Conservation (phyloP, 1,284 basidiomycete species). For the Coniferiporia sulphurascens region DNA sequence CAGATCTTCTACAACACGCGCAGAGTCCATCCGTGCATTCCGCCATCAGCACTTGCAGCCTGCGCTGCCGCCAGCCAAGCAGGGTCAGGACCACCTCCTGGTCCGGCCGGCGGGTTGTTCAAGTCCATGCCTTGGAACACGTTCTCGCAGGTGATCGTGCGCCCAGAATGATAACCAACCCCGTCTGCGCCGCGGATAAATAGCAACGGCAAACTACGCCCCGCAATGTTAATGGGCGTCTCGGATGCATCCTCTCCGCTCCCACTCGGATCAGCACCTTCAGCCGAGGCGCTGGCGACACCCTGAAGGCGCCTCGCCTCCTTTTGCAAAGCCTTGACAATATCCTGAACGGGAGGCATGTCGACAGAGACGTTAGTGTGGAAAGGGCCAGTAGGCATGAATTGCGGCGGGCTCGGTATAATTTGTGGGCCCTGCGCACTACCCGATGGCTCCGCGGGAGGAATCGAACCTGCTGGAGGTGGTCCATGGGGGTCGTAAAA, state of each 20-base stretch:
- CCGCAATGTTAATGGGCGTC: slow-evolving; percentile 35
- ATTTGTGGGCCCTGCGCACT: slow-evolving; percentile 23
- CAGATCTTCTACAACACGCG: slow-evolving; percentile 55
- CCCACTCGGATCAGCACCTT: slow-evolving; percentile 17
- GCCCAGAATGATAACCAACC: slow-evolving; percentile 78
- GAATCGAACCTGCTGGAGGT: slow-evolving; percentile 14
- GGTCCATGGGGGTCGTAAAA: slow-evolving; percentile 30
- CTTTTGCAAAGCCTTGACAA: slow-evolving; percentile 70
- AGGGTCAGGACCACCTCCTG: slow-evolving; percentile 36
- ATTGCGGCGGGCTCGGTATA: slow-evolving; percentile 38
- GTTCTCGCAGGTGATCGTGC: slow-evolving; percentile 79
- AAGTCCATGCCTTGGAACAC: slow-evolving; percentile 66
- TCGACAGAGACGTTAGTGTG: slow-evolving; percentile 78
- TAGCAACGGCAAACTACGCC: slow-evolving; percentile 63
- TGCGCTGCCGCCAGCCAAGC: slow-evolving; percentile 65
- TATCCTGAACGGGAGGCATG: slow-evolving; percentile 64
- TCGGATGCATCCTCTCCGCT: slow-evolving; percentile 19
- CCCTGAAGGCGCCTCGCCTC: slow-evolving; percentile 45
- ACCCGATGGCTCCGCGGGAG: background rate
- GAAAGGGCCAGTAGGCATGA: slow-evolving; percentile 44
- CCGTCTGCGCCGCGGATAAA: slow-evolving; percentile 75
- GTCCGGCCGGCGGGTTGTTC: slow-evolving; percentile 33
- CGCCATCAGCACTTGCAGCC: slow-evolving; percentile 42
- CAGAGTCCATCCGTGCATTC: slow-evolving; percentile 67
- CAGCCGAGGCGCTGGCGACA: slow-evolving; percentile 28